Evolutionary conservation across 257 asterid species (phyloP).

Genomic region (Ehretia macrophylla): DNA sequence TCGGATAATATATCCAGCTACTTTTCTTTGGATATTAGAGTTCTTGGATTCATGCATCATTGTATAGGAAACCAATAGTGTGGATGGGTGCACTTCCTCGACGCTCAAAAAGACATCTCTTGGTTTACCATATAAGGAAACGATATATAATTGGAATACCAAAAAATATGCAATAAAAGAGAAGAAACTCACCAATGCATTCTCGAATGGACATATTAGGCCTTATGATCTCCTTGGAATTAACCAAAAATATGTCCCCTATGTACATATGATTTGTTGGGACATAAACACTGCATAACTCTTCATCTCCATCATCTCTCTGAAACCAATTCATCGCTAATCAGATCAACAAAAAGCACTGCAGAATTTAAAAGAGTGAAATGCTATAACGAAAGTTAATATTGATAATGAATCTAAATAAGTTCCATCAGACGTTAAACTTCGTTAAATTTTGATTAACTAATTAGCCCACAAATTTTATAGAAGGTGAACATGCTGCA

Average conservation of each 20-base stretch:
- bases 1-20: too few relatives aligned
- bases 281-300: conserved; percentile 72
- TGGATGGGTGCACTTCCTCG: too few relatives aligned
- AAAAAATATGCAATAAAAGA: neutral
- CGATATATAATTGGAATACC: neutral
- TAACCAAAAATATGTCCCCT: conserved; percentile 75
- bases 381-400: neutral
- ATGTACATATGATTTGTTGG: conserved; percentile 90
- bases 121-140: neutral
- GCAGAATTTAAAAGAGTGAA: too few relatives aligned
- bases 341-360: conserved; percentile 10
- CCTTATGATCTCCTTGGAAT: conserved; percentile 71
- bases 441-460: too few relatives aligned
- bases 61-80: too few relatives aligned
- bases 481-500: too few relatives aligned
- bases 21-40: too few relatives aligned
- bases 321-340: conserved; percentile 29
- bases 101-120: too few relatives aligned
- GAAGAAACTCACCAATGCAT: conserved; percentile 60
- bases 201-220: conserved; percentile 84
- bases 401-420: neutral
- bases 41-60: too few relatives aligned
- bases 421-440: too few relatives aligned
- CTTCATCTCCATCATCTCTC: conserved; percentile 81
- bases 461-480: too few relatives aligned